These are phyloP conservation scores for Phyllosticta ampelicida DNA, from an alignment of 2,329 filamentous ascomycete species.

Conservation along the genomic window DNA sequence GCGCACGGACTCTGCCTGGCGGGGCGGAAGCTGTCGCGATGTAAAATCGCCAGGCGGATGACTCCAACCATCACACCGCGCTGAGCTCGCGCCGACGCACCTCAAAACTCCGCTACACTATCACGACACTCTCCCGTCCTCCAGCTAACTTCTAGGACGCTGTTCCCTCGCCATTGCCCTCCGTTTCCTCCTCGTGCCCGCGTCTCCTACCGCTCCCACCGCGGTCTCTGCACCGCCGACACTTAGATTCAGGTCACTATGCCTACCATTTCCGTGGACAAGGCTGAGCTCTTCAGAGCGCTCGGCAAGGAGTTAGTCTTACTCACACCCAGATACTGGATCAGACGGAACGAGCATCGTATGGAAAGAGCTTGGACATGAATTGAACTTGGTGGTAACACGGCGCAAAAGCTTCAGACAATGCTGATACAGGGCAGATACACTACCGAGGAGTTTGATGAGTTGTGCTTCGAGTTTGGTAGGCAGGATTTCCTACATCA, in stretches of 20 bases:
- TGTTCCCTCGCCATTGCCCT: neutral
- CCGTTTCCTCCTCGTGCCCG: neutral
- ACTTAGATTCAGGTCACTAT: conserved; percentile 43
- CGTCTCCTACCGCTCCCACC: conserved; percentile 1
- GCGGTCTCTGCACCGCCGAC: conserved; percentile 6
- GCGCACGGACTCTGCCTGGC: conserved; percentile 6
- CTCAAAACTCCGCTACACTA: neutral
- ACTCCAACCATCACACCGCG: conserved; percentile 1
- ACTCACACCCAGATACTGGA: neutral
- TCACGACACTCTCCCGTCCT: neutral
- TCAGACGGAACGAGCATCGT: neutral
- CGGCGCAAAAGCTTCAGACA: neutral
- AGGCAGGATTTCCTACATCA: conserved; percentile 15
- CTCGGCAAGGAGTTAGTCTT: conserved; percentile 68
- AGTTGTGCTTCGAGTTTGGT: conserved; percentile 96
- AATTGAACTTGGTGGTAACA: neutral
- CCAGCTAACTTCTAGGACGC: neutral
- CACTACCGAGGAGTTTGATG: conserved; percentile 90
- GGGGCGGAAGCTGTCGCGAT: conserved; percentile 10
- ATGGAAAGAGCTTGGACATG: neutral
- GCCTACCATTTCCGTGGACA: conserved; percentile 96
- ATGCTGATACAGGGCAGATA: conserved; percentile 42
- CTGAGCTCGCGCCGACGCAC: neutral
- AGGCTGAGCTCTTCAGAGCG: conserved; percentile 88
- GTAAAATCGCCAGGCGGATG: conserved; percentile 8